phyloP scores from a whole-genome alignment of 169 alveolate genomes.

The Plasmodium reichenowi region DNA sequence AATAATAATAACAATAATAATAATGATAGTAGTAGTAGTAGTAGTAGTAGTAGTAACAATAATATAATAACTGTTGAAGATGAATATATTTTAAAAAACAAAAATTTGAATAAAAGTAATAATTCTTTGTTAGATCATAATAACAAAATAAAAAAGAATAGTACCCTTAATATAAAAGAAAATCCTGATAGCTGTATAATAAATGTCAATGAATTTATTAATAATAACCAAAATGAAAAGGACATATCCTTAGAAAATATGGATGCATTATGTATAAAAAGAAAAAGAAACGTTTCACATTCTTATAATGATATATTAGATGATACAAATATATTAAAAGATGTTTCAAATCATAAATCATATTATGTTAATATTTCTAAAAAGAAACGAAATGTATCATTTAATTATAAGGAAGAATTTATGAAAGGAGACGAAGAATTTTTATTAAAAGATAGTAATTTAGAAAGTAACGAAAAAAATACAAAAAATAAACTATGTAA shows the following conservation, averaged over 20 bases:
- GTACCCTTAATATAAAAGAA: not conserved
- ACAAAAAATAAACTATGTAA: not conserved
- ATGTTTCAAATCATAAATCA: slow-evolving; percentile 12
- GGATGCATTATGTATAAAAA: slow-evolving; percentile 1
- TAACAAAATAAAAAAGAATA: too few species aligned
- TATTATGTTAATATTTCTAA: not conserved
- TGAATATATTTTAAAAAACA: too few species aligned
- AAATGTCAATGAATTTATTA: not conserved
- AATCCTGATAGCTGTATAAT: not conserved
- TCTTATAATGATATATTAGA: not conserved
- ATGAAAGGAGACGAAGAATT: too few species aligned
- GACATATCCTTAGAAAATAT: not conserved
- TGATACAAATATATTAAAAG: slow-evolving; percentile 36
- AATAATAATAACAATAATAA: not conserved
- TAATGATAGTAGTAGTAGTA: not conserved
- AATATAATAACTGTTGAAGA: not conserved
- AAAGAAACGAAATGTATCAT: too few species aligned
- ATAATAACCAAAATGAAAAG: not conserved
- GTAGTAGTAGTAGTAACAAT: not conserved
- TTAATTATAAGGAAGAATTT: too few species aligned
- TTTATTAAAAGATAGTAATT: not conserved
- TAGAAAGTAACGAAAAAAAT: not conserved
- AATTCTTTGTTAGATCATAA: not conserved
- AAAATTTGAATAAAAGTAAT: not conserved
- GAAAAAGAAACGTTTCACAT: slow-evolving; percentile 32